Evolutionary conservation across 768 basidiomycete genomes (phyloP), one percentile per base, ranked within the genome.

Genomic region (Mycena galopus): DNA sequence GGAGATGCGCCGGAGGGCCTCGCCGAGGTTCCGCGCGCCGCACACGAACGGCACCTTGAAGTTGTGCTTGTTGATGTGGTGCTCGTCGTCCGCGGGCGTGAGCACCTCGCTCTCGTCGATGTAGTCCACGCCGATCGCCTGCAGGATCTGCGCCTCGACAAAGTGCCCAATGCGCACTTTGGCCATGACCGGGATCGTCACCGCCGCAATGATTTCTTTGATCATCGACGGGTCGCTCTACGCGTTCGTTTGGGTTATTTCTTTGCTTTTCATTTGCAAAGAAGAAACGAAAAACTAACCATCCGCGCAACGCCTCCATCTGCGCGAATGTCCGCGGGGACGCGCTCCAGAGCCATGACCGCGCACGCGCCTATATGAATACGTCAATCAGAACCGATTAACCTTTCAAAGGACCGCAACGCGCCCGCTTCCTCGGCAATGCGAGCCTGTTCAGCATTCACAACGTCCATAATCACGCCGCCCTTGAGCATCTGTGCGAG

Each of bases 41-140:
- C 97, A 99, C 3, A 99, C 98, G 78, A 98, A 97, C 14, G 96
- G 96, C 17, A 96, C 88, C 81, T 98, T 98, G 89, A 93, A 98
- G 50, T 88, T 87, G 84, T 98, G 96, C 83, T 99, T 99, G 86
- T 96, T 96, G 84, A 99, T 95, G 86, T 97, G 96, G 81, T 96
- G 91, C 81, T 96, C 93, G 64, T 98, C 96, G 81, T 99, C 97
- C 16, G 98, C 97, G 25, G 96, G 95, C 0, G 98, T 98, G 55
- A 99, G 86, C 59, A 99, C 97, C 82, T 95, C 95, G 4, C 93
- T 95, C 84, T 97, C 96, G 79, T 97, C 96, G 71, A 97, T 96
- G 82, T 98, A 99, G 84, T 99, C 98, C 35, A 98, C 93, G 3
- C 97, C 97, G 77, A 98, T 87, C 25, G 91, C 90, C 88, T 99